Base-by-base conservation (phyloP, 176 grass and related monocot species). In the Bolboschoenus planiculmis region DNA sequence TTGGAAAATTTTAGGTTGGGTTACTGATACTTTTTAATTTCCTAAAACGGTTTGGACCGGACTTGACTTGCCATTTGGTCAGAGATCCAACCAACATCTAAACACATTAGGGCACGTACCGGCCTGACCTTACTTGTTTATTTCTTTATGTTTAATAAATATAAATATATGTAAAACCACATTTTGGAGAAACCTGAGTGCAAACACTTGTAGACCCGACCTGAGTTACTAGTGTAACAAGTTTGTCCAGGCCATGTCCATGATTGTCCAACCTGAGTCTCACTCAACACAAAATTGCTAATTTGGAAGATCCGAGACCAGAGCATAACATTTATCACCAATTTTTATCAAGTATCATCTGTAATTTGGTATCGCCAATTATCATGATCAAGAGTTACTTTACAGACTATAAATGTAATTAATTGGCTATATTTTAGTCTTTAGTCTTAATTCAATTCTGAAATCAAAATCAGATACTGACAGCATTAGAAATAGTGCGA, bases 401-500 rank as follows among this genome's bases (percentile, higher is more conserved):
- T 34, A 48, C 7, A 70, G 47, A 16, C 11, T n/a, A 1, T 83
- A 23, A 7, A 53, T 21, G 58, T 79, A 56, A 51, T 80, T 68
- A 57, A 24, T 21, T 60, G 42, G 11, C 31, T 47, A 47, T 56
- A 37, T 35, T 47, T 76, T 85, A 43, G 21, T 14, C 10, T 78
- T 44, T 78, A 21, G 56, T 27, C 2, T 29, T 61, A 27, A 56
- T 77, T 51, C 24, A 9, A 83, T 29, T 65, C n/a, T 40, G 33
- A 84, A 54, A 56, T 55, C 29, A 72, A 54, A 74, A 84, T 71
- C 85, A 99, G 96, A 88, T 99, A 72, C 75, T 95, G 81, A 87
- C 87, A 77, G 96, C 92, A 67, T 87, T 99, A 75, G 96, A 99
- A 83, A 93, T 99, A 37, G 96, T 99, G 83, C 90, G 87, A 60